Percentiles rank a stretch among this genome's conserved stretches.
phyloP scores from a whole-genome alignment of 2,329 filamentous ascomycete genomes.

The Colletotrichum siamense region DNA sequence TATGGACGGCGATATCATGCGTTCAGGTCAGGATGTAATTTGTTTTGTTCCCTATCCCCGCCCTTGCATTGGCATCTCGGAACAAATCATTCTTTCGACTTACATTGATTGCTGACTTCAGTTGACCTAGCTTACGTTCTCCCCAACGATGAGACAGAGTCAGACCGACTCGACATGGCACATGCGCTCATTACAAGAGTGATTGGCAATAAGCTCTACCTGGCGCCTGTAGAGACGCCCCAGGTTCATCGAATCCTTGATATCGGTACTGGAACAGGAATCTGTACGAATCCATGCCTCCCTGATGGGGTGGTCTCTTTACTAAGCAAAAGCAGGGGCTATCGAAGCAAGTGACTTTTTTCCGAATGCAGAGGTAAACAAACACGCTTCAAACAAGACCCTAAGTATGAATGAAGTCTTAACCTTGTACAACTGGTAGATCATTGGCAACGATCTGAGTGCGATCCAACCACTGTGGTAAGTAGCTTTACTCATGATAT shows the following conservation, averaged over 20 bases:
- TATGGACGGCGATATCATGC: constrained; percentile 16
- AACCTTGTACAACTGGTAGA: constrained; percentile 37
- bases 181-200: constrained; percentile 37
- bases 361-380: constrained; percentile 29
- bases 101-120: not conserved
- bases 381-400: not conserved
- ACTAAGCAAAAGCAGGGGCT: constrained; percentile 29
- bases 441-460: constrained; percentile 35
- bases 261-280: constrained; percentile 48
- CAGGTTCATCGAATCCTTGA: constrained; percentile 42
- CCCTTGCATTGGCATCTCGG: not conserved
- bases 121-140: not conserved
- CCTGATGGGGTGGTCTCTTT: too few relatives aligned
- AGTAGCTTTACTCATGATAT: not conserved
- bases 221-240: constrained; percentile 32
- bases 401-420: constrained; percentile 39
- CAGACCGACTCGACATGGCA: constrained; percentile 41
- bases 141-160: constrained; percentile 42
- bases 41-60: not conserved
- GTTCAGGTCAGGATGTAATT: constrained; percentile 21
- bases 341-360: constrained; percentile 41
- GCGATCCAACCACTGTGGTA: constrained; percentile 34
- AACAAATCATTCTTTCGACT: not conserved
- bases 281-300: constrained; percentile 30
- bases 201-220: constrained; percentile 35